Base-by-base conservation (phyloP, 2,329 filamentous ascomycete genomes). In the Aciculosporium take region DNA sequence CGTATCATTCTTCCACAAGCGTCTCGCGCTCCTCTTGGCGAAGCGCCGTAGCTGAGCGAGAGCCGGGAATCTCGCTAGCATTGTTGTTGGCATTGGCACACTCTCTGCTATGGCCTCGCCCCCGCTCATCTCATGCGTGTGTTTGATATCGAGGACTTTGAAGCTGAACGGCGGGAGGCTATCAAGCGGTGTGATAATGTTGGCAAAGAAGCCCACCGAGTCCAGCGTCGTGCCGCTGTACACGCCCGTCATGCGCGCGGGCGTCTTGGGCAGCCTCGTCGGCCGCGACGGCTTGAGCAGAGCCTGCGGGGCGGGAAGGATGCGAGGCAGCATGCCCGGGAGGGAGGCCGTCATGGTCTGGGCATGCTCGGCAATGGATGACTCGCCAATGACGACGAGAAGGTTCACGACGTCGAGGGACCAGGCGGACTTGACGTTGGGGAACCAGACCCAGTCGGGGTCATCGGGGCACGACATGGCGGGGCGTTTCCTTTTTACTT, bases 301-400 rank as follows among this genome's bases (percentile, higher is more conserved):
- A 36, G 71, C 71, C 56, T 79, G 75, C 1, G 76, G 75, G 1
- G 76, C 76, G 7, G 75, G 76, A 23, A 79, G 67, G 39, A 79
- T 66, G 37, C 75, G 69, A 23, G 76, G 76, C 3, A 79, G 61
- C 30, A 74, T 64, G 48, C 72, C 75, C 27, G 74, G 63, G 46
- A 66, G 63, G 8, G 71, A 74, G n/a, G 74, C 67, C 2, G 73
- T 77, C 46, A 77, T 67, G 39, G 70, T 64, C 53, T 78, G 74
- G 2, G 69, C 61, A 51, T 78, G 73, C 45, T 72, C 69, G 33
- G 68, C 64, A 46, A 79, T 74, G 15, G 70, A 68, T 2, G 66
- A 68, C 57, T 79, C 75, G 53, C 74, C 74, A 43, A 79, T 73
- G 50, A 79, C 71, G 45, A 75, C 75, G 40, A 79, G 67, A 24